Evolutionary conservation across 2,329 filamentous ascomycete species (phyloP).

Genomic region (Fusarium algeriense): DNA sequence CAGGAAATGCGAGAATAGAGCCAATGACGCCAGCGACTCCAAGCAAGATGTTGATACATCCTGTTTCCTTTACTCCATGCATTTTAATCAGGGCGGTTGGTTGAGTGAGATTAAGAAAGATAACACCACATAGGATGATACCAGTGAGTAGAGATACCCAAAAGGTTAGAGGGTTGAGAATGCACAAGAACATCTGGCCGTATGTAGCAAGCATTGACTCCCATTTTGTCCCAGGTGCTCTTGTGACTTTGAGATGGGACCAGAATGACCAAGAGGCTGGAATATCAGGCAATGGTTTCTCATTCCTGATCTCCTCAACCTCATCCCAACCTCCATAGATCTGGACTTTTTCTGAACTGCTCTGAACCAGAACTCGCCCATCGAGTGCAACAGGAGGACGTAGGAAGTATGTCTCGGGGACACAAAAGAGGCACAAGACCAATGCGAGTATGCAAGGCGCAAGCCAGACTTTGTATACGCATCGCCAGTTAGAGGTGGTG

Average conservation of each 20-base stretch:
- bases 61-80: accelerated
- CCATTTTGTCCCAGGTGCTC: conserved; percentile 21
- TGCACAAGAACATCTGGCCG: conserved; percentile 36
- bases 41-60: not conserved
- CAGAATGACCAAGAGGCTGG: not conserved
- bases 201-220: conserved; percentile 24
- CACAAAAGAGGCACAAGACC: conserved; percentile 7
- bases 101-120: conserved; percentile 30
- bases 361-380: conserved; percentile 17
- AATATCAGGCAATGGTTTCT: conserved; percentile 15
- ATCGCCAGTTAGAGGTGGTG: conserved; percentile 1
- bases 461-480: conserved; percentile 24
- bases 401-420: conserved; percentile 34
- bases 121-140: conserved; percentile 24
- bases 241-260: conserved; percentile 7
- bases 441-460: not conserved
- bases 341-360: conserved; percentile 19
- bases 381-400: conserved; percentile 34
- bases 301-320: not conserved
- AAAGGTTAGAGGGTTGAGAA: conserved; percentile 38
- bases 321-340: conserved; percentile 30
- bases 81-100: not conserved
- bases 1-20: conserved; percentile 16
- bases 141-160: conserved; percentile 37
- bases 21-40: conserved; percentile 10